Evolutionary conservation across 2,329 filamentous ascomycete species (phyloP), one percentile per base, ranked within the genome.

Genomic region (Trichoderma asperellum): DNA sequence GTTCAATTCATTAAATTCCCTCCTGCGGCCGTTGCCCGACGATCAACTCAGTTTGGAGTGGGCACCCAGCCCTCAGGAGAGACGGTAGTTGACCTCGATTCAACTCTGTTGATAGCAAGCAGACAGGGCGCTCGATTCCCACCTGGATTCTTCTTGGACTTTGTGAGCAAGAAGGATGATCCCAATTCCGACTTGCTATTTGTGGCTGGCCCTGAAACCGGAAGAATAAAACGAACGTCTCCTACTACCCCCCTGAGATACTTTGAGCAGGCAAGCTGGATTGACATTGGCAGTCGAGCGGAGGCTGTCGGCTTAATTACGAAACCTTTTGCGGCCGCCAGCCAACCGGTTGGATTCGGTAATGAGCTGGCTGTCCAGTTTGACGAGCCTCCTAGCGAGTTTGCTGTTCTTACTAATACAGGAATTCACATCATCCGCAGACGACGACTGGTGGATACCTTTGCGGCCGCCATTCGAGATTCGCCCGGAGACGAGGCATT

Each of bases 361-460:
- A 99, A 99, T 74, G 96, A 99, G 80, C 84, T 98, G 68, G 93
- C 96, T 1, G 91, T 97, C n/a, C 96, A 99, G 75, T 99, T 96
- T 74, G 96, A 99, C 75, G 86, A 92, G 70, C 84, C 89, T 0
- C 87, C 91, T 0, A 89, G 91, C 62, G 95, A 99, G 77, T 89
- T 98, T 72, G 96, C 95, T 1, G 89, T 99, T 58, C 85, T 99
- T 66, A 98, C 96, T 37, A 97, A 96, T 74, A 93, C 89, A 16
- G 96, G 96, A 2, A 88, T 99, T 65, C 93, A 97, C 75, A 87
- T 97, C 8, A 88, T 98, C 66, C 90, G 93, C 67, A 86, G 96
- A 61, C 87, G 93, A 75, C 87, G 96, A 67, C 85, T 98, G 5
- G 94, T 98, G 0, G 96, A 99, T 77, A 91, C 97, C 10, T 97